Evolutionary conservation across 176 grass and related monocot genomes (phyloP).

Genomic region (Carex kokanica): DNA sequence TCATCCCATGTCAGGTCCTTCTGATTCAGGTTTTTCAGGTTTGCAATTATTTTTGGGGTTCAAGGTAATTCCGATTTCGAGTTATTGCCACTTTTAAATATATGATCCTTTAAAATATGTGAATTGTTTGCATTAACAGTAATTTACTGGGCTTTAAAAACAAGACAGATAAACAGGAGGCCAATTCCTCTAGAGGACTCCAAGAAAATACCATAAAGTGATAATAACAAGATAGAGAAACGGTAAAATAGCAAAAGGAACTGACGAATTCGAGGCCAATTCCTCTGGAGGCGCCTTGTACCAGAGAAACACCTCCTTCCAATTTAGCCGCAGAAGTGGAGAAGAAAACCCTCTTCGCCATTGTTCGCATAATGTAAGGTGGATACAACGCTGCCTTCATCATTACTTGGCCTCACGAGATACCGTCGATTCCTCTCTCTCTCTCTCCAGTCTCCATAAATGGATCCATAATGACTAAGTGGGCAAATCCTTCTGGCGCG

Average conservation of each 20-base stretch:
- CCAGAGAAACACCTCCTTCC: conserved; percentile 63
- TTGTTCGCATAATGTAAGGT: conserved; percentile 24
- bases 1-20: background rate
- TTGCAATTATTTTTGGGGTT: background rate
- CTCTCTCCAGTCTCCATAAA: background rate
- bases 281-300: conserved; percentile 82
- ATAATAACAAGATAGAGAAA: background rate
- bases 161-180: background rate
- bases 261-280: conserved; percentile 93
- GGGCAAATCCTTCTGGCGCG: conserved; percentile 11
- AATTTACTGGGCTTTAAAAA: background rate
- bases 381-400: conserved; percentile 8
- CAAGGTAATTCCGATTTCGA: background rate
- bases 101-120: background rate
- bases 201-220: background rate
- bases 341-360: conserved; percentile 40
- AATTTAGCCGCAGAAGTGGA: conserved; percentile 21
- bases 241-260: background rate
- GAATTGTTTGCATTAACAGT: background rate
- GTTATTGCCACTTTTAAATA: background rate
- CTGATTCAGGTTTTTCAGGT: background rate
- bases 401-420: background rate
- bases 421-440: background rate
- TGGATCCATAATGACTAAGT: background rate
- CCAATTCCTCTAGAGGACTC: background rate